Base-by-base conservation (phyloP, 345 rosid species). In the Sonneratia alba region DNA sequence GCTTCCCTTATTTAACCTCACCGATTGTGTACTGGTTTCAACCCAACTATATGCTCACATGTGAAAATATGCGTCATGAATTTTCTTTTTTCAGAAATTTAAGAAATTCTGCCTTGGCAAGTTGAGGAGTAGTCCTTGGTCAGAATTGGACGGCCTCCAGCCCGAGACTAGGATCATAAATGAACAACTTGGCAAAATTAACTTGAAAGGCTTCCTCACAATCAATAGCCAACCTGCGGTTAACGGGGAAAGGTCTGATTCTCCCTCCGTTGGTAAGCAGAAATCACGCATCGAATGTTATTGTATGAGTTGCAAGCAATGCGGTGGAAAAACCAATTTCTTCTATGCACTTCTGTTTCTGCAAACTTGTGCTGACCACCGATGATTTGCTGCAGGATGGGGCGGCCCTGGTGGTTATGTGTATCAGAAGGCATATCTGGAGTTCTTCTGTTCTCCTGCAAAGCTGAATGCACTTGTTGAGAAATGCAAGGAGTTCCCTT, bases 141-240 rank as follows among this genome's bases (percentile, higher is more conserved):
- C 99, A 48, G 99, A 95, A 73, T 72, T 95, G 66, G 96, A 95
- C 59, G 90, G 94, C 73, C 91, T 95, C 78, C 96, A 88, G 79
- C 90, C 93, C 21, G 99, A 92, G 88, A 96, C 99, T 66, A 92
- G 82, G 77, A 87, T 96, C 82, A 96, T 96, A 37, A 81, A 90
- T 75, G 97, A 89, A 79, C 85, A 86, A 16, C 92, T 95, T 13
- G 96, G 91, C 43, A 89, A 79, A 83, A 82, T 95, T 81, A 95
- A 95, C 84, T 72, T 82, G 84, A 87, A 86, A 72, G 98, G 98
- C 74, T 90, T 88, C 88, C 79, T 95, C 74, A 92, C 98, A 24
- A 88, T 92, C 83, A 95, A 95, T 76, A 96, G 99, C 84, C 99
- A 96, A 76, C 98, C 97, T 42, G 92, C 99, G 15, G 89, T 96